Evolutionary conservation across 225 moss, liverwort and hornwort genomes (phyloP), one percentile per base, ranked within the genome.

Genomic region (Polytrichum formosum): DNA sequence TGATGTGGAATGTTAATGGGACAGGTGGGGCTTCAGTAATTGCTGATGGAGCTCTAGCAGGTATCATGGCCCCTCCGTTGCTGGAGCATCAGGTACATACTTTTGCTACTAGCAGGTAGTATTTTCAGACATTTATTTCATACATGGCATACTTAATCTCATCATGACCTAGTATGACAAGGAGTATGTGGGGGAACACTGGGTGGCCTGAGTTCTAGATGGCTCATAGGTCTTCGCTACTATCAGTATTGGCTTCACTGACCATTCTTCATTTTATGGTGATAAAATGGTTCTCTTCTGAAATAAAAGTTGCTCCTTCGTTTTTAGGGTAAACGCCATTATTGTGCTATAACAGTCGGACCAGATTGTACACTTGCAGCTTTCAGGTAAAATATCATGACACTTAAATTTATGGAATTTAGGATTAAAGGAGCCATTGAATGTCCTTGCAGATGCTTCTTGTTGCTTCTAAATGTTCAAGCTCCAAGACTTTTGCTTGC

Each of bases 1-100:
- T 94, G 82, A 92, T 94, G 91, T 99, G 98, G 98, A 99, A 90
- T 69, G 82, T 93, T 17, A 85, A 85, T 64, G 91, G 89, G 81
- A 87, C 88, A 66, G 73, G 80, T 64, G 91, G 88, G 60, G 71
- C 85, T 63, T 76, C 29, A 72, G 85, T 85, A 70, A 91, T 90
- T 81, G 87, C 84, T 54, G 98, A 99, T 84, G 98, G 94, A 61
- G 85, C 91, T 61, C 83, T 99, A 55, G 88, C 92, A 55, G 91
- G 92, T 68, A 81, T 93, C 54, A 94, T 99, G 90, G 84, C 94
- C 65, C 98, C 98, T 74, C 94, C 94, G 31, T 81, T 99, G 60
- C 76, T 99, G 72, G 98, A 99, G 77, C 92, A 90, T 61, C 94
- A 94, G 98, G 94, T 98, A 74, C 31, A 56, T 56, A 6, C 53